Conservation (phyloP, 2,329 filamentous ascomycete species). For the Lachnellula subtilissima region DNA sequence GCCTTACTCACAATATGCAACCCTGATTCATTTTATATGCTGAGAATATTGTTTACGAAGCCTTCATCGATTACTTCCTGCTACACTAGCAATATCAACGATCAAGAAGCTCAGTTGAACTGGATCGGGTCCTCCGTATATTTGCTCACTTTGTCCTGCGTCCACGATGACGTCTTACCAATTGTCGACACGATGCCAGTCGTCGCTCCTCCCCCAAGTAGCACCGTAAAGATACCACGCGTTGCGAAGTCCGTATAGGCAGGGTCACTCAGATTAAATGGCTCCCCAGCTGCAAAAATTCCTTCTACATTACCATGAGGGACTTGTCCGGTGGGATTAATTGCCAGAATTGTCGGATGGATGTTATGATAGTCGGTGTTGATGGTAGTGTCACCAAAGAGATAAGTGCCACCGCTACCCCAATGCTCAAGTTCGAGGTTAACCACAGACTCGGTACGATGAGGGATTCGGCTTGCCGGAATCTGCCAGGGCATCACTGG, state of each 20-base stretch:
- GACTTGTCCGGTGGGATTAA: neutral
- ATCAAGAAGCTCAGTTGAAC: neutral
- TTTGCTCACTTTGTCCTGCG: neutral
- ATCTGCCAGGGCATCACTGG: neutral
- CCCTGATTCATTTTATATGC: neutral
- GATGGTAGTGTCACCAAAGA: neutral
- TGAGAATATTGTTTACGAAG: neutral
- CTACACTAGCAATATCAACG: too few relatives aligned
- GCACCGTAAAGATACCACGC: neutral
- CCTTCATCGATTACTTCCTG: too few relatives aligned
- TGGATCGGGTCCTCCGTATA: neutral
- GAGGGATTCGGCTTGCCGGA: neutral
- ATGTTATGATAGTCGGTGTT: neutral
- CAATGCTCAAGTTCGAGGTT: neutral
- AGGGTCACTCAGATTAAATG: neutral
- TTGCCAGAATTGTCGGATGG: neutral
- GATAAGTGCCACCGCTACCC: neutral
- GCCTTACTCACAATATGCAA: neutral
- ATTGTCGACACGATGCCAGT: neutral
- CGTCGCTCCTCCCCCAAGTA: neutral
- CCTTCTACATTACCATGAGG: neutral
- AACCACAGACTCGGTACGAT: neutral
- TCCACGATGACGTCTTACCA: neutral
- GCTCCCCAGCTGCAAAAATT: neutral
- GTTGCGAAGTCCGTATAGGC: neutral